A percentile compares a stretch with the other conserved stretches of the same genome.
phyloP scores from a whole-genome alignment of 495 filamentous ascomycete species.

The Cudoniella acicularis region DNA sequence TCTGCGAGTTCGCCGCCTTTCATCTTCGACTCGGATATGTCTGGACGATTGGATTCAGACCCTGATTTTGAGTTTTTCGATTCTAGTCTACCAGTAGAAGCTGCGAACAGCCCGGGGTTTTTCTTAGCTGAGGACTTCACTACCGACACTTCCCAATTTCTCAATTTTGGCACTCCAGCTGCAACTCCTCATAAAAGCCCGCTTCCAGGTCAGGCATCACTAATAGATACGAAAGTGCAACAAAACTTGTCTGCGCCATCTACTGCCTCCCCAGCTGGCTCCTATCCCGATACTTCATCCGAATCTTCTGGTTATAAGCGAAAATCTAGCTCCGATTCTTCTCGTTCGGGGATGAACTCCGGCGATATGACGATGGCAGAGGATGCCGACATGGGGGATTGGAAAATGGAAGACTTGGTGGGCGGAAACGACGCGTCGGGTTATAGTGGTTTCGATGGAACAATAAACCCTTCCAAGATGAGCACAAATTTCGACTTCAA shows the following conservation, averaged over 20 bases:
- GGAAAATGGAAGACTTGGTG: slow-evolving; percentile 34
- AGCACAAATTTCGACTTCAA: slow-evolving; percentile 49
- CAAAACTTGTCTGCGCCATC: slow-evolving; percentile 24
- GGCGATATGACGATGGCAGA: slow-evolving; percentile 27
- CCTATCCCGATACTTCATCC: slow-evolving; percentile 43
- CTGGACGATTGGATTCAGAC: slow-evolving; percentile 28
- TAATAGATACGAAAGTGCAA: slow-evolving; percentile 23
- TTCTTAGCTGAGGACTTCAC: slow-evolving; percentile 25
- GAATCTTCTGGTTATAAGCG: slow-evolving; percentile 42
- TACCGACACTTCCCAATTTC: slow-evolving; percentile 8
- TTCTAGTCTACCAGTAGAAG: slow-evolving; percentile 10
- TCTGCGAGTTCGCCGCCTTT: slow-evolving; percentile 26
- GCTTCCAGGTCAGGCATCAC: slow-evolving; percentile 17
- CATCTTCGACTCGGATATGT: slow-evolving; percentile 32
- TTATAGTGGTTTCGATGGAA: slow-evolving; percentile 20
- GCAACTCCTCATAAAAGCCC: slow-evolving; percentile 16
- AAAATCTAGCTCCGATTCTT: slow-evolving; percentile 43
- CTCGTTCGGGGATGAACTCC: slow-evolving; percentile 29
- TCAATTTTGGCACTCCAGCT: slow-evolving; percentile 16
- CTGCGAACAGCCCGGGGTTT: slow-evolving; percentile 18
- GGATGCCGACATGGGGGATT: slow-evolving; percentile 26
- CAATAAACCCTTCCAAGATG: slow-evolving; percentile 29
- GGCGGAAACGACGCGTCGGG: slow-evolving; percentile 15
- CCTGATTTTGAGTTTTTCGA: slow-evolving; percentile 39
- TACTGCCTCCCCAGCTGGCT: slow-evolving; percentile 37